These are phyloP conservation scores for Graphiopsis chlorocephala DNA, from an alignment of 2,329 filamentous ascomycete genomes.

Conservation along the genomic window DNA sequence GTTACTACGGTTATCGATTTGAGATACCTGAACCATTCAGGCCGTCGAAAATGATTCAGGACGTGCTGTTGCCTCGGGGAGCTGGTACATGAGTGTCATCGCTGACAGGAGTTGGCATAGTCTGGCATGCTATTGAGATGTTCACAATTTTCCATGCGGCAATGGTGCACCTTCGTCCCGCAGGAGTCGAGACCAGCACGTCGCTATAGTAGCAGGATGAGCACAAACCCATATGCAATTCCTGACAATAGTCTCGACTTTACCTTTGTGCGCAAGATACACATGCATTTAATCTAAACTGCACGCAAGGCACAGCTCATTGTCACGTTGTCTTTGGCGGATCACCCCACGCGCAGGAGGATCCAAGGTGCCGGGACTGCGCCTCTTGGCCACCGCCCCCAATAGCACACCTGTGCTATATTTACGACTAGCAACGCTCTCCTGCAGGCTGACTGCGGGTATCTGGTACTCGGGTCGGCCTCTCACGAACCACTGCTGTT, in stretches of 20 bases:
- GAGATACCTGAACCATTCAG: neutral
- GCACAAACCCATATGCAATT: neutral
- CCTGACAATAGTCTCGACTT: neutral
- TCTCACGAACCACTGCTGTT: neutral
- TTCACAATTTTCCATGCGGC: neutral
- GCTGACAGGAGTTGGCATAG: neutral
- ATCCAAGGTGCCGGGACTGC: neutral
- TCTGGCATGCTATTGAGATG: neutral
- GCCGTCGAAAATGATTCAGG: neutral
- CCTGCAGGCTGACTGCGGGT: conserved; percentile 1
- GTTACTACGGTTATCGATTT: too few relatives aligned
- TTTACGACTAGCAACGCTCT: neutral
- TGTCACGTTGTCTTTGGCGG: neutral
- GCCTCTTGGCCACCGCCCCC: neutral
- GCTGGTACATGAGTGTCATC: neutral
- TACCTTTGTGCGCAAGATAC: neutral
- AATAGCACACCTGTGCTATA: neutral
- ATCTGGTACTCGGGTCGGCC: neutral
- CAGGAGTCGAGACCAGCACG: too few relatives aligned
- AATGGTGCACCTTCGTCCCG: too few relatives aligned
- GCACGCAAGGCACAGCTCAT: neutral
- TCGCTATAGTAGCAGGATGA: neutral
- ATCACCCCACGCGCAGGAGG: neutral
- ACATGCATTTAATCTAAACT: neutral
- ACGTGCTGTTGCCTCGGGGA: neutral